These are phyloP conservation scores for Didymella glomerata DNA, from an alignment of 2,329 filamentous ascomycete species.

Conservation along the genomic window DNA sequence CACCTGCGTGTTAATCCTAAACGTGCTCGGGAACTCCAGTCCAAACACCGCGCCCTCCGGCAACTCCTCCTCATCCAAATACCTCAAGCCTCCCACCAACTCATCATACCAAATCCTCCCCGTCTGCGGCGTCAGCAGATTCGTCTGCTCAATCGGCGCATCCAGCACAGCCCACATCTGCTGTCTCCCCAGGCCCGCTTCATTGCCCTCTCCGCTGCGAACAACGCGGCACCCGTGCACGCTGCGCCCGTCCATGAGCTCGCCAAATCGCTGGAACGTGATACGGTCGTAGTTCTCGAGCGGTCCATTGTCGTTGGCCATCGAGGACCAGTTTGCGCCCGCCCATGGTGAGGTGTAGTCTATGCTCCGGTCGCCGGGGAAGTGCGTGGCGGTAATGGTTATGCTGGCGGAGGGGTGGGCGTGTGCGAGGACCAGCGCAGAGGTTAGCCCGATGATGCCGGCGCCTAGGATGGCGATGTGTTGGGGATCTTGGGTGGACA, in stretches of 20 bases:
- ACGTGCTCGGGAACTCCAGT: conserved; percentile 47
- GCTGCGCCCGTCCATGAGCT: conserved; percentile 35
- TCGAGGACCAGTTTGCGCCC: conserved; percentile 78
- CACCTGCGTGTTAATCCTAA: conserved; percentile 51
- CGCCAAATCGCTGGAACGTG: conserved; percentile 42
- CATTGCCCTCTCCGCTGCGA: conserved; percentile 32
- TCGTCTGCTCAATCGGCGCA: conserved; percentile 42
- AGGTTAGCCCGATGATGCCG: conserved; percentile 72
- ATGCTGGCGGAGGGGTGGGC: conserved; percentile 64
- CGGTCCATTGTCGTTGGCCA: conserved; percentile 46
- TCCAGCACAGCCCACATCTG: conserved; percentile 45
- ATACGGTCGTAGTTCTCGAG: conserved; percentile 45
- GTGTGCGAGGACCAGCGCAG: conserved; percentile 67
- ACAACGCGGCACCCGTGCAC: conserved; percentile 31
- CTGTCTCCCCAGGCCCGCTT: conserved; percentile 39
- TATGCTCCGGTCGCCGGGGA: conserved; percentile 92
- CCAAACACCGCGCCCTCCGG: conserved; percentile 51
- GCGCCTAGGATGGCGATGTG: conserved; percentile 57
- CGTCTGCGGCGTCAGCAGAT: conserved; percentile 48
- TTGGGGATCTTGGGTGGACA: conserved; percentile 23
- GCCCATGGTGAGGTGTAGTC: conserved; percentile 93
- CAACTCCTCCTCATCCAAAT: conserved; percentile 41
- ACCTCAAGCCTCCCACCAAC: conserved; percentile 50
- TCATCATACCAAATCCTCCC: conserved; percentile 55
- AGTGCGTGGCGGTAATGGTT: conserved; percentile 83